A percentile compares a stretch with the other conserved stretches of the same genome.
phyloP scores from a whole-genome alignment of 2,329 filamentous ascomycete species.

The Talaromyces sp. region DNA sequence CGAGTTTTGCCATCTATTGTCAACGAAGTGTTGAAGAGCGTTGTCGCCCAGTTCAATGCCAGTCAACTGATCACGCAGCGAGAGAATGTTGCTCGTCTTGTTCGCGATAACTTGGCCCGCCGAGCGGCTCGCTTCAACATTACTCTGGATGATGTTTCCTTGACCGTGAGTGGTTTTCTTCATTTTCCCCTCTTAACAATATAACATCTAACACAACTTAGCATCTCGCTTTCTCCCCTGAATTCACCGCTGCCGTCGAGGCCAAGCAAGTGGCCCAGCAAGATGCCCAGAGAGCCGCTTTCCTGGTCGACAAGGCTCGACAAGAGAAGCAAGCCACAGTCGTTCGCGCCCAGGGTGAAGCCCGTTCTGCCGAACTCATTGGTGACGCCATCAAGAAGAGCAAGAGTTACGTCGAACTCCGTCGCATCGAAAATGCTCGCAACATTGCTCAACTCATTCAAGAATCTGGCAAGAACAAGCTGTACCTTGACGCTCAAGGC shows the following conservation, averaged over 20 bases:
- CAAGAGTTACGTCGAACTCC: conserved; percentile 91
- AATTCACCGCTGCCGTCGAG: conserved; percentile 65
- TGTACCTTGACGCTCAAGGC: conserved; percentile 87
- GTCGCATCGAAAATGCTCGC: conserved; percentile 95
- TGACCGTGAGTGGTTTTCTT: conserved; percentile 62
- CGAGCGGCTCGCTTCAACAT: conserved; percentile 97
- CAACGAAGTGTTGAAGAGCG: conserved; percentile 97
- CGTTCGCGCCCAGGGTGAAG: conserved; percentile 97
- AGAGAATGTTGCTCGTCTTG: conserved; percentile 88
- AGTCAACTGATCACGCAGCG: conserved; percentile 97
- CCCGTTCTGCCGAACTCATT: conserved; percentile 93
- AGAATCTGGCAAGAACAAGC: conserved; percentile 81
- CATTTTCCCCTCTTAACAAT: not conserved
- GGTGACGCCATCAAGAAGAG: conserved; percentile 99
- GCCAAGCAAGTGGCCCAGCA: conserved; percentile 71
- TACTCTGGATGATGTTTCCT: conserved; percentile 89
- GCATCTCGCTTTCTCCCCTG: conserved; percentile 65
- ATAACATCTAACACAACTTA: conserved; percentile 22
- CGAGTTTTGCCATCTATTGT: conserved; percentile 94
- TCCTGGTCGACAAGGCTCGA: conserved; percentile 96
- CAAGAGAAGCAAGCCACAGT: conserved; percentile 99
- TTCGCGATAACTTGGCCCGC: conserved; percentile 86
- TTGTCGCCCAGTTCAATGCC: conserved; percentile 98
- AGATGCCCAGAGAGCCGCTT: conserved; percentile 93
- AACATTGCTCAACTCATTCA: conserved; percentile 84